Evolutionary conservation across 257 asterid genomes (phyloP).

Genomic region (Forsythia viridissima): DNA sequence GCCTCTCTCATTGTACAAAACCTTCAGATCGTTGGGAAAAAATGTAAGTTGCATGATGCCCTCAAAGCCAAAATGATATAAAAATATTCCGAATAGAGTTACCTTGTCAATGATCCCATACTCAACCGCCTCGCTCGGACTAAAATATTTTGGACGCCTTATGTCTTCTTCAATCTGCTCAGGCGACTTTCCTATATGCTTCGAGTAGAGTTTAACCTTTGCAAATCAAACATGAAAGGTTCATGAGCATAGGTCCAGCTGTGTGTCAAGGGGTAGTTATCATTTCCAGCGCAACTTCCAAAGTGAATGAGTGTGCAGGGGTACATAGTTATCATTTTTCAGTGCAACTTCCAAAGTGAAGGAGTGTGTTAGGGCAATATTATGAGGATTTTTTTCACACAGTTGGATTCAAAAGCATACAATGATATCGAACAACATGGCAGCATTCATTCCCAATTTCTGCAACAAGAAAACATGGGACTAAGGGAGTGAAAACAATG

Average conservation of each 20-base stretch:
- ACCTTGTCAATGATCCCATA: slow-evolving; percentile 98
- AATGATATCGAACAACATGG: neutral
- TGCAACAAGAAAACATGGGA: neutral
- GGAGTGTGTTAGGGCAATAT: neutral
- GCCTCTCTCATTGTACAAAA: slow-evolving; percentile 83
- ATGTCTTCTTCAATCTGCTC: slow-evolving; percentile 94
- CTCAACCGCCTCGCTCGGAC: slow-evolving; percentile 94
- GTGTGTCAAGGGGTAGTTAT: neutral
- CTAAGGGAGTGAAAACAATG: slow-evolving; percentile 15
- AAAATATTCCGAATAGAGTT: slow-evolving; percentile 12
- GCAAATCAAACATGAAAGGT: slow-evolving; percentile 26
- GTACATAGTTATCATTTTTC: neutral
- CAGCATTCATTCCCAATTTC: neutral
- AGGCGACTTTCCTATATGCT: slow-evolving; percentile 72
- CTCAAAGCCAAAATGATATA: slow-evolving; percentile 3
- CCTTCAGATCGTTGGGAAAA: slow-evolving; percentile 44
- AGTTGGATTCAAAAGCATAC: slow-evolving; percentile 2
- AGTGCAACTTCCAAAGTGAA: neutral
- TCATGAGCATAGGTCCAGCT: neutral
- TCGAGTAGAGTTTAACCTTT: slow-evolving; percentile 80
- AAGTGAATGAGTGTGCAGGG: neutral
- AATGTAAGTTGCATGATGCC: slow-evolving; percentile 5
- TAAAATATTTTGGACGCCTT: slow-evolving; percentile 90
- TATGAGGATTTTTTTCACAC: neutral
- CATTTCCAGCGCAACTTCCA: neutral